A percentile compares a stretch with the other conserved stretches of the same genome.
Evolutionary conservation across 2,329 filamentous ascomycete species (phyloP).

Genomic region (Sclerotiophoma versabilis): DNA sequence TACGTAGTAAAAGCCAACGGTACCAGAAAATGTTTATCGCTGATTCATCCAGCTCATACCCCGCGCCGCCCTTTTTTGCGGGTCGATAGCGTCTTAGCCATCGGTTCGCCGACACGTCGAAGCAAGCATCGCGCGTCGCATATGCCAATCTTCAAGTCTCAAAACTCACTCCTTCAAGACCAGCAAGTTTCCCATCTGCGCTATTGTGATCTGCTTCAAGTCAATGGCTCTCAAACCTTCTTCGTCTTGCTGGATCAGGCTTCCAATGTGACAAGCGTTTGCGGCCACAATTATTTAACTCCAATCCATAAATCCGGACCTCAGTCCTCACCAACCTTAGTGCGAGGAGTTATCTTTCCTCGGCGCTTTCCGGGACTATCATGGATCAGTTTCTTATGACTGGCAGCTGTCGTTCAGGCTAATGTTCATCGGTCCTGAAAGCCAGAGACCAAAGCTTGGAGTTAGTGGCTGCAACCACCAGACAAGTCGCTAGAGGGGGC

Average conservation of each 20-base stretch:
- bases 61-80: constrained; percentile 23
- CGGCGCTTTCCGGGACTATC: neutral
- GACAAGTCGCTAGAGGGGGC: neutral
- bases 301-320: neutral
- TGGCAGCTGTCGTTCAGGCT: neutral
- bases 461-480: neutral
- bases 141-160: constrained; percentile 5
- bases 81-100: constrained; percentile 20
- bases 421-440: neutral
- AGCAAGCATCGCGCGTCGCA: constrained; percentile 2
- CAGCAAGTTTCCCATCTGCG: neutral
- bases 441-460: neutral
- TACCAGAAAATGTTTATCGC: constrained; percentile 18
- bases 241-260: neutral
- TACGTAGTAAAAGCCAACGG: neutral
- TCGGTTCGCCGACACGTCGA: constrained; percentile 17
- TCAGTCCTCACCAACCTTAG: neutral
- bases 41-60: constrained; percentile 25
- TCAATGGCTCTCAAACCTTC: neutral
- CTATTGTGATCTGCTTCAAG: neutral
- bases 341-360: neutral
- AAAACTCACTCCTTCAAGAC: neutral
- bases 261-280: neutral
- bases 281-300: neutral
- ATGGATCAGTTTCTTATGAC: neutral